Percentiles rank a stretch among this genome's conserved stretches.
Evolutionary conservation across 2,329 filamentous ascomycete genomes (phyloP).

Genomic region (Microcyclosporella mali): DNA sequence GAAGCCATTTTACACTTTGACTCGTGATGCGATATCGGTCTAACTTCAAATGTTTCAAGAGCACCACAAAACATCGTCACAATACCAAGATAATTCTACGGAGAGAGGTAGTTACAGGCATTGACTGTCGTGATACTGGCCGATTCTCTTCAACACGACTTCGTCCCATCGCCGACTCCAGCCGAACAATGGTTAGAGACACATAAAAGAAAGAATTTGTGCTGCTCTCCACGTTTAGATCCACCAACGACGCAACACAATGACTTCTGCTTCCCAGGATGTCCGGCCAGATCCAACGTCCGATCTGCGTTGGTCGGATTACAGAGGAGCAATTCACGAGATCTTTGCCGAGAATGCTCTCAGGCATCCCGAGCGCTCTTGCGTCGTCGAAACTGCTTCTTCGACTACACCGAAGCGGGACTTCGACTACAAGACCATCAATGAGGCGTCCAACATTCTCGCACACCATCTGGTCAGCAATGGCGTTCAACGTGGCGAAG

Average conservation of each 20-base stretch:
- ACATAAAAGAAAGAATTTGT: too few relatives aligned
- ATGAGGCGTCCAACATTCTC: slow-evolving; percentile 73
- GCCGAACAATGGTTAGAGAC: too few relatives aligned
- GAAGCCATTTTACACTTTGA: too few relatives aligned
- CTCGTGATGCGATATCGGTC: too few relatives aligned
- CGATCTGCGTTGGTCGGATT: slow-evolving; percentile 63
- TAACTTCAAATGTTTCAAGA: too few relatives aligned
- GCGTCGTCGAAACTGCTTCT: slow-evolving; percentile 60
- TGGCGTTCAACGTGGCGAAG: slow-evolving; percentile 71
- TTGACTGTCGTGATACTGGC: too few relatives aligned
- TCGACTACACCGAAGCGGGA: slow-evolving; percentile 35
- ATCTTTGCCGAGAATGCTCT: slow-evolving; percentile 62
- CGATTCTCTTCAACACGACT: too few relatives aligned
- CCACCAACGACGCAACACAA: slow-evolving; percentile 3
- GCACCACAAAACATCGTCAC: too few relatives aligned
- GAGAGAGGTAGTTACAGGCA: neutral
- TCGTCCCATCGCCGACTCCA: too few relatives aligned
- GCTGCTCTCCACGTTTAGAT: too few relatives aligned
- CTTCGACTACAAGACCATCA: slow-evolving; percentile 82
- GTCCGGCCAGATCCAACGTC: slow-evolving; percentile 57
- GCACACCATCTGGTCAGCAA: slow-evolving; percentile 70
- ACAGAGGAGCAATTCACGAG: slow-evolving; percentile 62
- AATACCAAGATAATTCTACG: too few relatives aligned
- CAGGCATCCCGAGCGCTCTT: slow-evolving; percentile 61
- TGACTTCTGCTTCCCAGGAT: slow-evolving; percentile 23